Evolutionary conservation across 2,329 filamentous ascomycete species (phyloP).

Genomic region (Tolypocladium nubicola): DNA sequence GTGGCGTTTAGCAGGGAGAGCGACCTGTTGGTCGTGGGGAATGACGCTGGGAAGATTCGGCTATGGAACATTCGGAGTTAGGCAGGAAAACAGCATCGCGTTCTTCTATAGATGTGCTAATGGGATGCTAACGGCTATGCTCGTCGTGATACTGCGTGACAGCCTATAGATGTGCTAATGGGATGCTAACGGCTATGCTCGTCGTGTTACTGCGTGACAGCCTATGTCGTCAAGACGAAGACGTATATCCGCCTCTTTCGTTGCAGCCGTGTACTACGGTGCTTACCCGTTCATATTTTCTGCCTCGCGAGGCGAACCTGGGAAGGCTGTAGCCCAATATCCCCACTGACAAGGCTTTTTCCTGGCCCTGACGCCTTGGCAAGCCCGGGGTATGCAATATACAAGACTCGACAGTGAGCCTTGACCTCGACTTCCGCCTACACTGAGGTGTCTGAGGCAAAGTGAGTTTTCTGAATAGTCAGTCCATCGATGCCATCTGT

Average conservation of each 20-base stretch:
- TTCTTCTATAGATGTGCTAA: background rate
- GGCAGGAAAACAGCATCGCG: conserved; percentile 5
- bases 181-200: background rate
- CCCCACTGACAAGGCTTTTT: background rate
- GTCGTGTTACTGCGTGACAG: background rate
- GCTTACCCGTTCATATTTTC: background rate
- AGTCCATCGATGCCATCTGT: background rate
- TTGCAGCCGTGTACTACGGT: too few species aligned
- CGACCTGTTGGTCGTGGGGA: conserved; percentile 71
- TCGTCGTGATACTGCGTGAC: background rate
- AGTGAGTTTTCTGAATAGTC: background rate
- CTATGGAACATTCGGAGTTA: conserved; percentile 79
- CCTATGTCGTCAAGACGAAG: background rate
- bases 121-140: background rate
- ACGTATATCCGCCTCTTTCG: too few species aligned
- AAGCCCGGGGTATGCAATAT: too few species aligned
- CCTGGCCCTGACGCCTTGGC: background rate
- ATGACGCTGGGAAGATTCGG: conserved; percentile 78
- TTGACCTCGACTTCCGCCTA: background rate
- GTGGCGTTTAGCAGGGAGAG: conserved; percentile 58
- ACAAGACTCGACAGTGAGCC: too few species aligned
- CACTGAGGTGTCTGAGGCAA: background rate
- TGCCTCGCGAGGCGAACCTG: background rate
- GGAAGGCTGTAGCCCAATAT: background rate
- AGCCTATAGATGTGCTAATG: background rate